phyloP scores from a whole-genome alignment of 768 basidiomycete species.

The Serendipita indica region DNA sequence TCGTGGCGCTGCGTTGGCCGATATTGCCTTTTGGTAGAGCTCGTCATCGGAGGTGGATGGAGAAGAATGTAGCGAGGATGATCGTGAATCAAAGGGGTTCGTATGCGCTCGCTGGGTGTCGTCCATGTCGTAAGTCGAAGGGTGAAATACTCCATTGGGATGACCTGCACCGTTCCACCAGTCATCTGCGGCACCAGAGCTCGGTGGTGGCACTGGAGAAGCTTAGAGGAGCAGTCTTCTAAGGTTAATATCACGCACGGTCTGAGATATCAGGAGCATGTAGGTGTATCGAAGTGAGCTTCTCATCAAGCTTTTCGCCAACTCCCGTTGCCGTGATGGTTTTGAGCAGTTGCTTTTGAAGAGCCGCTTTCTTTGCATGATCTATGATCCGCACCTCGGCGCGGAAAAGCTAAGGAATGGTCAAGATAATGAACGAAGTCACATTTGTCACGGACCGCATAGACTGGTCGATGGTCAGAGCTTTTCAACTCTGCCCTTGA shows the following conservation, averaged over 20 bases:
- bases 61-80: slow-evolving; percentile 32
- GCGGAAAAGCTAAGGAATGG: slow-evolving; percentile 36
- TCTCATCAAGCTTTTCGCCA: slow-evolving; percentile 57
- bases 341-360: slow-evolving; percentile 55
- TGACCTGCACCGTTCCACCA: slow-evolving; percentile 72
- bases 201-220: slow-evolving; percentile 64
- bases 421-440: no score
- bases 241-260: no score
- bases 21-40: slow-evolving; percentile 56
- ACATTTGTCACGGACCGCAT: slow-evolving; percentile 13
- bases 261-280: background rate
- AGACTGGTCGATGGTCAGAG: slow-evolving; percentile 94
- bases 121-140: slow-evolving; percentile 22
- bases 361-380: slow-evolving; percentile 48
- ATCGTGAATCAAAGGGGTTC: slow-evolving; percentile 67
- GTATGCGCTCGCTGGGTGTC: slow-evolving; percentile 16
- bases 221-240: background rate
- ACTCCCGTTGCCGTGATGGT: slow-evolving; percentile 45
- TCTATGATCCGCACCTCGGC: slow-evolving; percentile 71
- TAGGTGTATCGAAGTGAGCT: slow-evolving; percentile 25
- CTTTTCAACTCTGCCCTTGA: slow-evolving; percentile 69
- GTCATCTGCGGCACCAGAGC: slow-evolving; percentile 45
- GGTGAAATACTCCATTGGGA: slow-evolving; percentile 37
- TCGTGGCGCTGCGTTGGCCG: slow-evolving; percentile 37
- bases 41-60: slow-evolving; percentile 79